phyloP scores from a whole-genome alignment of 148 eudicot genomes.

The Talinum fruticosum region DNA sequence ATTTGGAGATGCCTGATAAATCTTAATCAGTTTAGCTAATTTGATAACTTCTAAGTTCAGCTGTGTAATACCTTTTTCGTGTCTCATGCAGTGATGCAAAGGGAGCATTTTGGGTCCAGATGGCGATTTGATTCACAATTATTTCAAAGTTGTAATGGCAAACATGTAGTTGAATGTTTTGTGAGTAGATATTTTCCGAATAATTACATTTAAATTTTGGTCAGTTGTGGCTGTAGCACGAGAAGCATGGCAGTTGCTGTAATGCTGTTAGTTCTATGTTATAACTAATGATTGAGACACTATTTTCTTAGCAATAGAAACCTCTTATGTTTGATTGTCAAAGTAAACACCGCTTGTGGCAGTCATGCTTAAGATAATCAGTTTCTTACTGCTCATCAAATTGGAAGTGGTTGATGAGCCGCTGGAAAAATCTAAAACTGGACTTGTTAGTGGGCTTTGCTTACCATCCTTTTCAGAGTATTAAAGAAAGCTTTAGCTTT shows the following conservation, averaged over 20 bases:
- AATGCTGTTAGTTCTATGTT: background rate
- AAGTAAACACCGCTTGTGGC: background rate
- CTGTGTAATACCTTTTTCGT: background rate
- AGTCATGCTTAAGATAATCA: background rate
- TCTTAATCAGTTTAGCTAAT: background rate
- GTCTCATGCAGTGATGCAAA: constrained; percentile 6
- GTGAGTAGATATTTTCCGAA: background rate
- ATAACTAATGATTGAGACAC: background rate
- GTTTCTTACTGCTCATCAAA: background rate
- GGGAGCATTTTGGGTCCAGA: background rate
- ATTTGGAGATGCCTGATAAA: background rate
- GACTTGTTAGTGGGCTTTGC: background rate
- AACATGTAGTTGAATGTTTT: constrained; percentile 1
- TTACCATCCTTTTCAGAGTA: background rate
- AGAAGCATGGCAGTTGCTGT: background rate
- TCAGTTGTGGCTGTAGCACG: background rate
- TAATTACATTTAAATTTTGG: background rate
- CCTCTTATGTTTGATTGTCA: background rate
- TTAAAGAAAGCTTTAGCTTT: background rate
- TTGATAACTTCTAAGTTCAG: background rate
- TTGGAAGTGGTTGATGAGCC: background rate
- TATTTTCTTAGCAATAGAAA: background rate
- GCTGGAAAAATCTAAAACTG: background rate
- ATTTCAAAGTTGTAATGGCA: constrained; percentile 6
- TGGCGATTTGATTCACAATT: background rate